Conservation (phyloP, 139 green algal species). For the Tetradesmus lagerheimii region DNA sequence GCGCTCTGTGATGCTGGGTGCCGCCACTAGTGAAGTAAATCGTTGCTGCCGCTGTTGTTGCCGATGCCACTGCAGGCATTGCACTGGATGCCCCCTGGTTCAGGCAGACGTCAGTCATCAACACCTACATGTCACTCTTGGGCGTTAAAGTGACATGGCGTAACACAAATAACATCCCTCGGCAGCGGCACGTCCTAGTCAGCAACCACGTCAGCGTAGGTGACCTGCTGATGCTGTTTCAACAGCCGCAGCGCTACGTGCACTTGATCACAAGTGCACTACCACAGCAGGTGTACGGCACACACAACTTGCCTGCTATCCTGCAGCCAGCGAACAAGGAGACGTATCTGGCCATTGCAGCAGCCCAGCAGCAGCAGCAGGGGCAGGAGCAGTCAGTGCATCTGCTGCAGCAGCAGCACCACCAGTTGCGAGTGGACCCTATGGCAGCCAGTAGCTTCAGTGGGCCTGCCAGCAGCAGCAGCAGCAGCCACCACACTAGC, state of each 20-base stretch:
- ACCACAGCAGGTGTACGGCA: conserved; percentile 48
- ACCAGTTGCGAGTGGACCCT: not conserved
- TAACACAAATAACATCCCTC: conserved; percentile 55
- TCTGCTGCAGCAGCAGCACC: conserved; percentile 9
- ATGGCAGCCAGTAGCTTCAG: not conserved
- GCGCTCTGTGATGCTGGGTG: not conserved
- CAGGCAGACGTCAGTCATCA: conserved; percentile 38
- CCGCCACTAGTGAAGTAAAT: not conserved
- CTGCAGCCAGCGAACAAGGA: conserved; percentile 60
- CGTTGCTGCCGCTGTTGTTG: not conserved
- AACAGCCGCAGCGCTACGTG: conserved; percentile 50
- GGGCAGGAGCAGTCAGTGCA: not conserved
- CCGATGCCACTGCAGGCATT: conserved; percentile 30
- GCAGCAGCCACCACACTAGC: not conserved
- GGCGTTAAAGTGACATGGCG: conserved; percentile 62
- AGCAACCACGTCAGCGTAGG: conserved; percentile 69
- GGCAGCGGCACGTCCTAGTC: conserved; percentile 66
- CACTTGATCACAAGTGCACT: conserved; percentile 70
- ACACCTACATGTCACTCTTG: conserved; percentile 55
- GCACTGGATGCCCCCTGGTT: conserved; percentile 52
- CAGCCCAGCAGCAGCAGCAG: not conserved
- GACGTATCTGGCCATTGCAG: conserved; percentile 57
- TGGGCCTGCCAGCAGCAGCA: not conserved
- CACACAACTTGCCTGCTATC: conserved; percentile 58
- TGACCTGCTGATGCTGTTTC: conserved; percentile 76